Evolutionary conservation across 2,329 filamentous ascomycete genomes (phyloP), one percentile per base, ranked within the genome.

Genomic region (Pseudocercospora ulei): DNA sequence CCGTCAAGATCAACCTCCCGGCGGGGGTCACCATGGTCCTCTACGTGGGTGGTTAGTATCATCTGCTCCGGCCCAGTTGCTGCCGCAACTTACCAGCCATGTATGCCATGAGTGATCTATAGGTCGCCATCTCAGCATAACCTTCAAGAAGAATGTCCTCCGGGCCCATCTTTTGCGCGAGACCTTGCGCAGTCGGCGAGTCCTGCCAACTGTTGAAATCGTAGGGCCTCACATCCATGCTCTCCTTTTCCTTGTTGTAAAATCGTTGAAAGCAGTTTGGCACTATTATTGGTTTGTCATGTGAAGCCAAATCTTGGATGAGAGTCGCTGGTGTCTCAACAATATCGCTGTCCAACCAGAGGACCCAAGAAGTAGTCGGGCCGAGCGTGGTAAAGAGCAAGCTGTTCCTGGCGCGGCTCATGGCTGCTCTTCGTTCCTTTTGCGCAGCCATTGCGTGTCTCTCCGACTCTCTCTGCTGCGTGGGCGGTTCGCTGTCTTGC

Each of bases 151-250:
- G 65, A 48, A 98, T 86, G 31, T 98, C 90, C 53, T 98, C 88
- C 0, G 79, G 80, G 0, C 77, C 83, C 86, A 98, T 87, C 54
- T 76, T 76, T 7, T 72, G 66, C 2, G 75, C 87, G 47, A 98
- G 66, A 22, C 81, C 72, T 56, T 80, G 73, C 1, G 90, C 88
- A 1, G 73, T 79, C 1, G 79, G 72, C 57, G 83, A 93, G 59
- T 98, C 90, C 56, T 88, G 78, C 90, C 90, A 98, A 60, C 82
- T 93, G 67, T 98, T 98, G 71, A 80, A 96, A 65, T 98, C 90
- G 61, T 98, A 98, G 0, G 87, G 78, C 3, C 90, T 76, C 56
- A 88, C 76, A 27, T 78, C 76, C 67, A 75, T 74, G 48, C 76
- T 70, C 55, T 80, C 79, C 35, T 73, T 78, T 47, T 95, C 80